These are phyloP conservation scores for Penstemon barbatus DNA, from an alignment of 257 asterid genomes.

Conservation along the genomic window DNA sequence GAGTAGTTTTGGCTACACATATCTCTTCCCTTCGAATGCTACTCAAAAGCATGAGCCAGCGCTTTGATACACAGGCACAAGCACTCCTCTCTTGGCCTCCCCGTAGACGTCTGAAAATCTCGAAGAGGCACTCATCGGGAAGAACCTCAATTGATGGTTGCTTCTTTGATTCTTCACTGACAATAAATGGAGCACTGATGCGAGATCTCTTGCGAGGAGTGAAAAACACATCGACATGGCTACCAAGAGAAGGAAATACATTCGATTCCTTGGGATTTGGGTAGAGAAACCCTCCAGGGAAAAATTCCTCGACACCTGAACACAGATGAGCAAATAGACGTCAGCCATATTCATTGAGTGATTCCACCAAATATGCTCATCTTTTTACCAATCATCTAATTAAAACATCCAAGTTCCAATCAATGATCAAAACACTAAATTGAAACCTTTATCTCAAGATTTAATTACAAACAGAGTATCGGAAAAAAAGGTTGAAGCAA, in stretches of 20 bases:
- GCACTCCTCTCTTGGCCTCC: constrained; percentile 70
- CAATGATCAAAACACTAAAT: too few relatives aligned
- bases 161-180: constrained; percentile 41
- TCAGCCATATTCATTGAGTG: constrained; percentile 18
- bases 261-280: constrained; percentile 59
- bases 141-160: constrained; percentile 77
- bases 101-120: constrained; percentile 76
- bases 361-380: background rate
- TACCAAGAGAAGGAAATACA: constrained; percentile 48
- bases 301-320: constrained; percentile 60
- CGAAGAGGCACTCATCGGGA: constrained; percentile 95
- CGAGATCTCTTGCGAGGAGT: constrained; percentile 85
- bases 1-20: constrained; percentile 21
- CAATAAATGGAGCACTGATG: constrained; percentile 62
- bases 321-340: constrained; percentile 18
- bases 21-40: constrained; percentile 66
- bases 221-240: constrained; percentile 64
- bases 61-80: constrained; percentile 86
- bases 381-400: background rate
- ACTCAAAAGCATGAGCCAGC: constrained; percentile 89
- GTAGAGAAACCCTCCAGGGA: constrained; percentile 48
- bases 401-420: background rate
- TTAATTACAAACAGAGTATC: constrained; percentile 9
- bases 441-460: background rate
- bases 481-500: background rate